A percentile compares a stretch with the other conserved stretches of the same genome.
Evolutionary conservation across 495 filamentous ascomycete species (phyloP).

Genomic region (Annulohypoxylon bovei): DNA sequence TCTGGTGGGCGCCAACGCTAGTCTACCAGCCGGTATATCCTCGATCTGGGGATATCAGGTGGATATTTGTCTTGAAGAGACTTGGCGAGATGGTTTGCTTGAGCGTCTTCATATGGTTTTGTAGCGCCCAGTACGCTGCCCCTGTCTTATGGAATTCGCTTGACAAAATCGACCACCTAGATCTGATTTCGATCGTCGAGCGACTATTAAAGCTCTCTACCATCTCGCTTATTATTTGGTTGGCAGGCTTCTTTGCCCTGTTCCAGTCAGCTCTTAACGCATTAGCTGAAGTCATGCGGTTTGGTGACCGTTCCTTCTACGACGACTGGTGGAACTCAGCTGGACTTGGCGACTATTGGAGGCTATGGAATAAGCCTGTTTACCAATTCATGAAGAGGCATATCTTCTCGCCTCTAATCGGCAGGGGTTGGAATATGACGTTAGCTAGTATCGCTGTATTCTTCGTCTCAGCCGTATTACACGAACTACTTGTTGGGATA

Average conservation of each 20-base stretch:
- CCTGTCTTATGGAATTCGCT: slow-evolving; percentile 90
- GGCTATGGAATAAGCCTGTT: slow-evolving; percentile 96
- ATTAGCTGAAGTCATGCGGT: slow-evolving; percentile 86
- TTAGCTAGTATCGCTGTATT: slow-evolving; percentile 83
- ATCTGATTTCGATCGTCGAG: slow-evolving; percentile 84
- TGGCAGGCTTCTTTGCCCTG: slow-evolving; percentile 94
- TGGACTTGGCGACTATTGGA: slow-evolving; percentile 88
- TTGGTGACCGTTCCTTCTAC: slow-evolving; percentile 95
- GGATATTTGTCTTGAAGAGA: slow-evolving; percentile 86
- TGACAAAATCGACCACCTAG: slow-evolving; percentile 81
- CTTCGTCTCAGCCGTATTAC: slow-evolving; percentile 82
- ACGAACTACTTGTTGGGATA: slow-evolving; percentile 92
- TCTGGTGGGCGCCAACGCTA: slow-evolving; percentile 96
- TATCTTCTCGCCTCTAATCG: slow-evolving; percentile 85
- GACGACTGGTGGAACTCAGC: slow-evolving; percentile 97
- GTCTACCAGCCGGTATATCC: slow-evolving; percentile 98
- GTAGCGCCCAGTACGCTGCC: slow-evolving; percentile 89
- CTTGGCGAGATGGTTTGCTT: slow-evolving; percentile 78
- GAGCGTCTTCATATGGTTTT: slow-evolving; percentile 90
- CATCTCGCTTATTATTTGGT: slow-evolving; percentile 93
- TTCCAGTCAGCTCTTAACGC: slow-evolving; percentile 93
- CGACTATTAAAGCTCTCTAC: slow-evolving; percentile 93
- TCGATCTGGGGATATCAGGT: slow-evolving; percentile 77
- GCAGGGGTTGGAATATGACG: slow-evolving; percentile 75
- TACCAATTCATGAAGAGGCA: slow-evolving; percentile 96